These are phyloP conservation scores for Cladosporium sp. DNA, from an alignment of 2,329 filamentous ascomycete genomes.

Conservation along the genomic window DNA sequence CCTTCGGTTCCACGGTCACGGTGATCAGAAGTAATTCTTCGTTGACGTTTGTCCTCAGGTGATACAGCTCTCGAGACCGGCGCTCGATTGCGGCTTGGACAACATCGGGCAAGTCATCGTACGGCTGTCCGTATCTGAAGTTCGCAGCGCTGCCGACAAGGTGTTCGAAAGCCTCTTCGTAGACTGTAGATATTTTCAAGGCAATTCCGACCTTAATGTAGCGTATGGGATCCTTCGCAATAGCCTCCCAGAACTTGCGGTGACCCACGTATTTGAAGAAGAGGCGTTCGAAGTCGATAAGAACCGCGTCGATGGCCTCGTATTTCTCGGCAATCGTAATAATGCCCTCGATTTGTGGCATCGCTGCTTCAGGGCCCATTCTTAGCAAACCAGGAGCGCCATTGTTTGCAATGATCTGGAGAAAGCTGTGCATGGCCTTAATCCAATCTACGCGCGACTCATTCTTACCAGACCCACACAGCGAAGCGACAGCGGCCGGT, in stretches of 20 bases:
- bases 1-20: neutral
- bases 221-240: constrained; percentile 27
- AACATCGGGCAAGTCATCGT: constrained; percentile 2
- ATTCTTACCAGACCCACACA: too few relatives aligned
- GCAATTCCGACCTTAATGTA: constrained; percentile 29
- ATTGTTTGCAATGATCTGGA: constrained; percentile 22
- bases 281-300: neutral
- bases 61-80: constrained; percentile 18
- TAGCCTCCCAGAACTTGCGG: constrained; percentile 26
- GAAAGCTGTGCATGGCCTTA: constrained; percentile 17
- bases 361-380: constrained; percentile 16
- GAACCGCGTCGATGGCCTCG: neutral
- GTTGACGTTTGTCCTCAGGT: constrained; percentile 12
- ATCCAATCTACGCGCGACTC: constrained; percentile 12
- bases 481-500: too few relatives aligned
- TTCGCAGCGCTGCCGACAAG: constrained; percentile 28
- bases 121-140: neutral
- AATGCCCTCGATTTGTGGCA: constrained; percentile 26
- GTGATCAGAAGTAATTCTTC: constrained; percentile 25
- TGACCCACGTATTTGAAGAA: neutral
- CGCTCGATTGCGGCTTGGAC: constrained; percentile 16
- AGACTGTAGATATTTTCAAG: constrained; percentile 27
- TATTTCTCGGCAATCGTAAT: constrained; percentile 24
- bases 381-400: neutral
- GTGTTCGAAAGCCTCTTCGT: constrained; percentile 33